These are phyloP conservation scores for Stagonosporopsis cucurbitacearum DNA, from an alignment of 2,329 filamentous ascomycete genomes.

Conservation along the genomic window DNA sequence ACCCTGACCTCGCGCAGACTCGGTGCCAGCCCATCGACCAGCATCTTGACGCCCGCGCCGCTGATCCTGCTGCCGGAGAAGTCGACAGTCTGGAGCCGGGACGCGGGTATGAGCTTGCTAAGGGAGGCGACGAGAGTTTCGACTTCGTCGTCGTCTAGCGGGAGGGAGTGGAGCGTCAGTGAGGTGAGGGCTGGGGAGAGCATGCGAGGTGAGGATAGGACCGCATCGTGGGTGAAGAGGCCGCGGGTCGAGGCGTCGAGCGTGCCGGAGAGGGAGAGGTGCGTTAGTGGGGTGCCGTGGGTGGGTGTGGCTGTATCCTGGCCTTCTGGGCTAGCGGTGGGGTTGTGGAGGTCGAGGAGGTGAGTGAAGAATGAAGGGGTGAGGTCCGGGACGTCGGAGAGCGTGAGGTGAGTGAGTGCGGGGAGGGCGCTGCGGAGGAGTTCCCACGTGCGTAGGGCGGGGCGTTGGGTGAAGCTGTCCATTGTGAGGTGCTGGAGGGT, in stretches of 20 bases:
- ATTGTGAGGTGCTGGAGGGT: slow-evolving; percentile 28
- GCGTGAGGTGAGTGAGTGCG: slow-evolving; percentile 27
- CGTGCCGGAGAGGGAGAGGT: slow-evolving; percentile 11
- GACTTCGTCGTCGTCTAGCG: slow-evolving; percentile 41
- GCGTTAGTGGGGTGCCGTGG: slow-evolving; percentile 6
- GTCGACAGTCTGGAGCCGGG: slow-evolving; percentile 41
- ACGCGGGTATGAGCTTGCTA: too few relatives aligned
- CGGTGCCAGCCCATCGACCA: slow-evolving; percentile 38
- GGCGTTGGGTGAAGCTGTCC: background rate
- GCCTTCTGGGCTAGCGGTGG: background rate
- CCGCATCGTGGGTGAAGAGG: slow-evolving; percentile 10
- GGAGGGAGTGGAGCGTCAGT: slow-evolving; percentile 25
- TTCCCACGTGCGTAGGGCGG: background rate
- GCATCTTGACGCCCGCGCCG: slow-evolving; percentile 50
- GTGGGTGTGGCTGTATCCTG: background rate
- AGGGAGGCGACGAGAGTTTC: slow-evolving; percentile 36
- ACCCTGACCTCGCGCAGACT: slow-evolving; percentile 41
- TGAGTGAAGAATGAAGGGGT: slow-evolving; percentile 7
- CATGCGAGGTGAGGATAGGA: slow-evolving; percentile 28
- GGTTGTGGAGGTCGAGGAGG: slow-evolving; percentile 20
- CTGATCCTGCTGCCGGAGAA: slow-evolving; percentile 49
- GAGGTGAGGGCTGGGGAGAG: slow-evolving; percentile 27
- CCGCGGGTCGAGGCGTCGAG: background rate
- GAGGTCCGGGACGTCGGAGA: slow-evolving; percentile 21
- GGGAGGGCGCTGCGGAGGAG: slow-evolving; percentile 4